Evolutionary conservation across 2,329 filamentous ascomycete species (phyloP).

Genomic region (Claviceps arundinis): DNA sequence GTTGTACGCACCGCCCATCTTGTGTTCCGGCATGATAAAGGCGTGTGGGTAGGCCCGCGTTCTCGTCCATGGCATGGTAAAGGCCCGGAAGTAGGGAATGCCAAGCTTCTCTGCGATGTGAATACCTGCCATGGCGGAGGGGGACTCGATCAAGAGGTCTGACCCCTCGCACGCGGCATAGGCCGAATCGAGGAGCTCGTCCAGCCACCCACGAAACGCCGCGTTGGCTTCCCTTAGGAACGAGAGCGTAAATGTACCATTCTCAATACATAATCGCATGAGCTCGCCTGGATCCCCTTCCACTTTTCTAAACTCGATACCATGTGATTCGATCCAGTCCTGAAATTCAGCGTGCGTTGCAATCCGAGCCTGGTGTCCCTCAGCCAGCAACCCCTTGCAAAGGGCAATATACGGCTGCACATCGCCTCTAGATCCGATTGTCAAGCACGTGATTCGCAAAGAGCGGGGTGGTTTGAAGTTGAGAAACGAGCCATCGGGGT

Average conservation of each 20-base stretch:
- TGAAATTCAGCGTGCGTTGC: slow-evolving; percentile 88
- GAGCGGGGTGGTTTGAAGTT: slow-evolving; percentile 78
- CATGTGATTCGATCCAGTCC: slow-evolving; percentile 79
- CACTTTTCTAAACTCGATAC: slow-evolving; percentile 81
- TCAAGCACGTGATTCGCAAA: slow-evolving; percentile 79
- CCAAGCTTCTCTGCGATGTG: slow-evolving; percentile 88
- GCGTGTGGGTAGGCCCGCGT: slow-evolving; percentile 94
- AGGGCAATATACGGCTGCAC: slow-evolving; percentile 96
- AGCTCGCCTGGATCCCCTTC: slow-evolving; percentile 86
- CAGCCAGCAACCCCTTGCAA: slow-evolving; percentile 76
- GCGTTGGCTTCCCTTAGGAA: slow-evolving; percentile 79
- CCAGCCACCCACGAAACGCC: slow-evolving; percentile 90
- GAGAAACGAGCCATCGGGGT: slow-evolving; percentile 73
- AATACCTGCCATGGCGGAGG: slow-evolving; percentile 93
- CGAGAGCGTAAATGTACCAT: slow-evolving; percentile 89
- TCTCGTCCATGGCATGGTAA: slow-evolving; percentile 97
- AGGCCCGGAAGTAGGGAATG: slow-evolving; percentile 93
- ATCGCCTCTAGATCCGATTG: slow-evolving; percentile 89
- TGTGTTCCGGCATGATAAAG: slow-evolving; percentile 83
- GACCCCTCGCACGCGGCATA: slow-evolving; percentile 76
- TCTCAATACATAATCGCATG: slow-evolving; percentile 91
- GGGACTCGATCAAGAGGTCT: slow-evolving; percentile 87
- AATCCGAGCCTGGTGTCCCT: slow-evolving; percentile 77
- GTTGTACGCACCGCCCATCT: slow-evolving; percentile 92
- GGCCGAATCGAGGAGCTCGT: slow-evolving; percentile 69